Percentiles rank a stretch among this genome's conserved stretches.
phyloP scores from a whole-genome alignment of 176 grass and related monocot species.

The Rhynchospora pubera region DNA sequence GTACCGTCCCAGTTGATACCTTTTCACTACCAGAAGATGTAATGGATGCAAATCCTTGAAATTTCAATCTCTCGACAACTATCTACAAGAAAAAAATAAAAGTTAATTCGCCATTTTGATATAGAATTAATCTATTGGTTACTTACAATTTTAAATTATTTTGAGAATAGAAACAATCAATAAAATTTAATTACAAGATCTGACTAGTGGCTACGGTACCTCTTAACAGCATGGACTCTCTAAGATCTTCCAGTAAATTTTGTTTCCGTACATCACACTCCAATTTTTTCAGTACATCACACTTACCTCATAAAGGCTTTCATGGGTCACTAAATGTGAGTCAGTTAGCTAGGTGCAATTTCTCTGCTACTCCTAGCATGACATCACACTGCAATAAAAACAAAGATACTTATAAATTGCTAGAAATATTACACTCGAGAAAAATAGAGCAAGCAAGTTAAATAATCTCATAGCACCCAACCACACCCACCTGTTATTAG shows the following conservation, averaged over 20 bases:
- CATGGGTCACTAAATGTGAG: no score
- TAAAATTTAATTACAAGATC: not conserved
- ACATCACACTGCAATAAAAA: no score
- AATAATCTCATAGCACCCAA: no score
- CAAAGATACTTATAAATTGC: no score
- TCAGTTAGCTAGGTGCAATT: no score
- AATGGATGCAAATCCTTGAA: slow-evolving; percentile 55
- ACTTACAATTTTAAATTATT: slow-evolving; percentile 1
- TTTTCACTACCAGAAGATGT: slow-evolving; percentile 47
- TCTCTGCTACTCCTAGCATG: no score
- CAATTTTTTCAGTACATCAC: not conserved
- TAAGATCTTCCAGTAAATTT: not conserved
- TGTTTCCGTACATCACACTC: not conserved
- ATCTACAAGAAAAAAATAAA: slow-evolving; percentile 18
- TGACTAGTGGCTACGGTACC: not conserved
- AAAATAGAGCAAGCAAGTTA: no score
- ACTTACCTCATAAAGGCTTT: no score
- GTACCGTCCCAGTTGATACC: slow-evolving; percentile 46
- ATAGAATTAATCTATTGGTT: not conserved
- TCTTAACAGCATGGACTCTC: not conserved
- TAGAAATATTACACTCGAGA: no score
- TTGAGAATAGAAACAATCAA: not conserved
- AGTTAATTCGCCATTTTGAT: not conserved
- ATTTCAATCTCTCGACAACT: slow-evolving; percentile 36
- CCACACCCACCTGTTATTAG: no score